Evolutionary conservation across 163 green algal species (phyloP).

Genomic region (Scenedesmus sp.): DNA sequence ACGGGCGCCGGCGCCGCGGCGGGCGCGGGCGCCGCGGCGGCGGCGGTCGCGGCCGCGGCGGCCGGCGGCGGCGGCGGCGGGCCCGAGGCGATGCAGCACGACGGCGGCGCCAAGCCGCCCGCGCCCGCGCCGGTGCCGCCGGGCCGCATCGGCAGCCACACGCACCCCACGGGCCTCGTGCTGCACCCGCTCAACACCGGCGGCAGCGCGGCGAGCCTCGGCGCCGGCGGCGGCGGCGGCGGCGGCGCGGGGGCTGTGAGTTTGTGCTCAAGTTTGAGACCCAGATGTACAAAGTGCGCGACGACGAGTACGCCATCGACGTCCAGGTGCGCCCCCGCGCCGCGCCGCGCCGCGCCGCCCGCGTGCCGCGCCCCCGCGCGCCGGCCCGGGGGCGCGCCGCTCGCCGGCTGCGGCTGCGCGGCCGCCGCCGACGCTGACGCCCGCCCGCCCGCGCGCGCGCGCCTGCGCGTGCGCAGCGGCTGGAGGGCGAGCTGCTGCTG

Average conservation of each 20-base stretch:
- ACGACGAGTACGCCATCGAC: conserved; percentile 96
- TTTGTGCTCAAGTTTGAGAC: conserved; percentile 87
- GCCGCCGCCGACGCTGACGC: neutral
- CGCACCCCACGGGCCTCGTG: too few species aligned
- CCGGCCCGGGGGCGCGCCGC: too few species aligned
- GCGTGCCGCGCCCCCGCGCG: too few species aligned
- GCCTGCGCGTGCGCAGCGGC: conserved; percentile 2
- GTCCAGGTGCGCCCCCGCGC: conserved; percentile 82
- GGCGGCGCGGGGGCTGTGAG: conserved; percentile 14
- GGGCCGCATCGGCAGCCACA: too few species aligned
- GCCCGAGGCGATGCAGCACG: conserved; percentile 44
- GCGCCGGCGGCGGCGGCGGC: neutral
- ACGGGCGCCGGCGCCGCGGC: conserved; percentile 10
- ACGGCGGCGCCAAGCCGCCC: neutral
- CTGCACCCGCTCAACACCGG: conserved; percentile 5
- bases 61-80: neutral
- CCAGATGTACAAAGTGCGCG: conserved; percentile 93
- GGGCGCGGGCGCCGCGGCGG: neutral
- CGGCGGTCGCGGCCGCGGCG: conserved; percentile 9
- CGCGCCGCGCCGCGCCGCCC: too few species aligned
- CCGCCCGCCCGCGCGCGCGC: neutral
- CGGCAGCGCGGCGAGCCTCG: neutral
- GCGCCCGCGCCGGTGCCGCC: neutral
- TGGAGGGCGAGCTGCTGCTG: conserved; percentile 73
- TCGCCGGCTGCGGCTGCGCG: neutral